These are phyloP conservation scores for Panus rudis DNA, from an alignment of 768 basidiomycete species.

Conservation along the genomic window DNA sequence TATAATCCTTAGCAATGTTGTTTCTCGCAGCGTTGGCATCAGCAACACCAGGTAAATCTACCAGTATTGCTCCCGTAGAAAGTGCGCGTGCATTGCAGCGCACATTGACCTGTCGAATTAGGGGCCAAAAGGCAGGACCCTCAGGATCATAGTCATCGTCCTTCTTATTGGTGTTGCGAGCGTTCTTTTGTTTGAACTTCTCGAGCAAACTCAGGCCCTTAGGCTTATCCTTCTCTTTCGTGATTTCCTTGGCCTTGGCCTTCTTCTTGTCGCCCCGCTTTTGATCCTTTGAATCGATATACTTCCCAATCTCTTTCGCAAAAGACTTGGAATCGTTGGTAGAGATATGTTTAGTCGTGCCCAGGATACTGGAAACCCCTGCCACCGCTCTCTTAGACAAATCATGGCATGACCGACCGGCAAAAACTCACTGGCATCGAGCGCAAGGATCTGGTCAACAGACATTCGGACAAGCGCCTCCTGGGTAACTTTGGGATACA, in stretches of 20 bases:
- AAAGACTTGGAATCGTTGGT: constrained; percentile 47
- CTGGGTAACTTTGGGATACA: constrained; percentile 45
- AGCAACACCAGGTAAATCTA: constrained; percentile 60
- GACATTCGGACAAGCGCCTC: constrained; percentile 44
- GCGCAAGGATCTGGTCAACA: constrained; percentile 42
- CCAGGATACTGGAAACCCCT: constrained; percentile 43
- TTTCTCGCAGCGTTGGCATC: constrained; percentile 61
- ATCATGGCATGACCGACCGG: background rate
- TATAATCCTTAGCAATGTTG: constrained; percentile 57
- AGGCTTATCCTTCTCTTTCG: constrained; percentile 8
- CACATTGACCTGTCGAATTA: constrained; percentile 58
- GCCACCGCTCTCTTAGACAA: constrained; percentile 3
- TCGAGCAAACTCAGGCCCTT: constrained; percentile 13
- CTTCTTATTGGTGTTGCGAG: constrained; percentile 26
- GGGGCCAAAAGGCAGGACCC: constrained; percentile 49
- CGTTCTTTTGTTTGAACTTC: constrained; percentile 7
- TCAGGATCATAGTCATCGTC: constrained; percentile 25
- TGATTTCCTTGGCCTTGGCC: constrained; percentile 25
- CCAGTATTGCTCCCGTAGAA: constrained; percentile 53
- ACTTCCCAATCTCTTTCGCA: constrained; percentile 48
- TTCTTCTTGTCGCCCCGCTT: constrained; percentile 44
- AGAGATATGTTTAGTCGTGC: constrained; percentile 44
- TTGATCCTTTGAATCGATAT: constrained; percentile 57
- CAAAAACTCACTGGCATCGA: constrained; percentile 35
- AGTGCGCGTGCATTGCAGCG: constrained; percentile 44